These are phyloP conservation scores for Oldenlandia corymbosa DNA, from an alignment of 257 asterid genomes.

Conservation along the genomic window DNA sequence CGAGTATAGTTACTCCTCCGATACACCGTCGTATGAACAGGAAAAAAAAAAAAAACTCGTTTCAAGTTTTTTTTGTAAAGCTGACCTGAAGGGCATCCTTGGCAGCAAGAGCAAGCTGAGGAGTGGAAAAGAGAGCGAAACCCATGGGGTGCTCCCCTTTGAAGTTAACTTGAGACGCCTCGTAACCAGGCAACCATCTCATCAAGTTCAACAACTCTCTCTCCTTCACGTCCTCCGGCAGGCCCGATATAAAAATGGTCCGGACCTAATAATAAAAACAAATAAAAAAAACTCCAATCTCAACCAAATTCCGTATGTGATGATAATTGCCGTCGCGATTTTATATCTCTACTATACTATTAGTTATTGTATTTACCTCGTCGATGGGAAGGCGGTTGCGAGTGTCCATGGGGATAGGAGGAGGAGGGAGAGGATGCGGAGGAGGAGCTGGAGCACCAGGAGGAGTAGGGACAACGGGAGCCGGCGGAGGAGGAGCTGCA, in stretches of 20 bases:
- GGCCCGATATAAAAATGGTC: conserved; percentile 84
- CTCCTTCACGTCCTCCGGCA: conserved; percentile 97
- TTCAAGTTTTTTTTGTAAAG: too few relatives aligned
- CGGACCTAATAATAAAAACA: conserved; percentile 40
- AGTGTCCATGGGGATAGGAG: conserved; percentile 37
- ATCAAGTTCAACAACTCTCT: conserved; percentile 90
- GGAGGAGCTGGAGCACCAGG: conserved; percentile 28
- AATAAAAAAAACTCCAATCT: neutral
- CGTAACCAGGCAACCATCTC: conserved; percentile 97
- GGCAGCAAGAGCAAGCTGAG: conserved; percentile 82
- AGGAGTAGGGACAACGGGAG: conserved; percentile 27
- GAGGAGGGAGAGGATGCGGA: conserved; percentile 31
- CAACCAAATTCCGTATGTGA: neutral
- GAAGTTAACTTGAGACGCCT: conserved; percentile 96
- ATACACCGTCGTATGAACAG: too few relatives aligned
- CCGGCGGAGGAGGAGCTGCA: conserved; percentile 34
- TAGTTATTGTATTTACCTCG: too few relatives aligned
- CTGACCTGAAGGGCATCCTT: conserved; percentile 97
- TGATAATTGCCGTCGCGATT: neutral
- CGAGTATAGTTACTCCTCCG: too few relatives aligned
- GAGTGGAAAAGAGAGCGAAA: conserved; percentile 80
- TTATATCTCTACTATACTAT: neutral
- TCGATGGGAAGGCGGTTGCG: conserved; percentile 21
- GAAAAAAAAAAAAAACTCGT: too few relatives aligned
- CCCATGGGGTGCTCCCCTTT: conserved; percentile 99